Evolutionary conservation across 176 grass and related monocot species (phyloP), one percentile per base, ranked within the genome.

Genomic region (Thinopyrum elongatum): DNA sequence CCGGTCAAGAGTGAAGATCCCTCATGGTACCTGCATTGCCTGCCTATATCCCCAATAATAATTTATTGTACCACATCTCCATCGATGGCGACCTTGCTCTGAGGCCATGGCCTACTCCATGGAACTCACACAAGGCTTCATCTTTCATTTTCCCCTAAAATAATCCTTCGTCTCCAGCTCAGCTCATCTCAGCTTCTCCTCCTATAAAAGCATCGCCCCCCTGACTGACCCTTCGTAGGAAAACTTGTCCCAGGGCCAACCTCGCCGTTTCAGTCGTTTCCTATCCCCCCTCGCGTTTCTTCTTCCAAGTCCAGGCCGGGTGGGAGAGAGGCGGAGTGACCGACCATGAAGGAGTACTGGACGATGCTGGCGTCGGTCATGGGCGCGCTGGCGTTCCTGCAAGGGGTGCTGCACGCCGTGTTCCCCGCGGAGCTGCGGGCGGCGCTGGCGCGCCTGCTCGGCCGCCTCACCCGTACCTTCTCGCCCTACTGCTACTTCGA

Each of bases 401-500:
- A 94, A 81, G 90, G 91, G 1, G 16, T 93, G 15, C 51, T 95
- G 65, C 86, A 90, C 60, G 73, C 88, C 27, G 72, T 95, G 30
- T 95, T 98, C 88, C 93, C 95, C 0, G 67, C 93, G 21, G 93
- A 98, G 90, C 70, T 95, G 21, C 83, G 95, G 0, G 80, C 89
- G 60, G 95, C 74, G 47, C 77, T 86, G 74, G 86, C 86, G 11
- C 73, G 87, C 22, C 72, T 98, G 78, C 53, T 98, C 26, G 82
- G 62, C 9, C 17, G 93, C 11, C 22, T 86, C 9, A 89, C 85
- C 21, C 83, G 77, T 1, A 73, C 79, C 73, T 78, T 98, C 73
- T 95, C 95, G 4, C 87, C 95, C 1, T 98, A 95, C 74, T 86
- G 88, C 87, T 98, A 98, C 83, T 98, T 98, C 81, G 95, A 98